Percentiles rank a stretch among this genome's conserved stretches.
phyloP scores from a whole-genome alignment of 2,329 filamentous ascomycete genomes.

The Penicillium sp. region DNA sequence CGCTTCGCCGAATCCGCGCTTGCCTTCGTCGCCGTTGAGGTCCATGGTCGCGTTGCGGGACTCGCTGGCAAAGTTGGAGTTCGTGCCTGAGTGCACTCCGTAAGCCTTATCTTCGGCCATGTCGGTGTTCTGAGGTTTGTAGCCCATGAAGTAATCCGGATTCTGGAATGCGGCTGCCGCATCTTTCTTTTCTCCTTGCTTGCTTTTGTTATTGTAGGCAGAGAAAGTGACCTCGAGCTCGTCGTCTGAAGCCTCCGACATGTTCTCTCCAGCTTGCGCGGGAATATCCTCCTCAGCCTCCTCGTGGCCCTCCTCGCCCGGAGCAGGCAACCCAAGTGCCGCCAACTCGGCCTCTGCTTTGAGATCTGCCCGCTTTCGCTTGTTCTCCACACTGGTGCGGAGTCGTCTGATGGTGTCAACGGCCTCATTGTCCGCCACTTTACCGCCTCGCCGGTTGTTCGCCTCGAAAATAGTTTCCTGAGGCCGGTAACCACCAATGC shows the following conservation, averaged over 20 bases:
- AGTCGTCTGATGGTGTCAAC: conserved; percentile 49
- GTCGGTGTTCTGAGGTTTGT: conserved; percentile 76
- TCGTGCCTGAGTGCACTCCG: conserved; percentile 78
- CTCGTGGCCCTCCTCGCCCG: conserved; percentile 33
- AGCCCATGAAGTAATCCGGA: conserved; percentile 92
- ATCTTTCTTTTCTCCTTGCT: conserved; percentile 49
- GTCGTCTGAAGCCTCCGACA: conserved; percentile 58
- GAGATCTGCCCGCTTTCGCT: conserved; percentile 39
- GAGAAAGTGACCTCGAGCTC: conserved; percentile 70
- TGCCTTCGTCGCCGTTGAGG: conserved; percentile 79
- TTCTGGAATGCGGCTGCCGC: conserved; percentile 65
- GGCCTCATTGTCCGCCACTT: conserved; percentile 66
- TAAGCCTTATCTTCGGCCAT: conserved; percentile 87
- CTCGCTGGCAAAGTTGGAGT: conserved; percentile 76
- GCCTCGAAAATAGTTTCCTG: conserved; percentile 97
- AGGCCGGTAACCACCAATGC: conserved; percentile 83
- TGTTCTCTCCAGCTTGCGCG: conserved; percentile 43
- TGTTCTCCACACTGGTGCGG: conserved; percentile 41
- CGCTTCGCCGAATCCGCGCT: conserved; percentile 71
- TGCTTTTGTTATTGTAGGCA: conserved; percentile 50
- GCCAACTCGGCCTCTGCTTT: conserved; percentile 26
- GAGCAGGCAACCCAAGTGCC: conserved; percentile 26
- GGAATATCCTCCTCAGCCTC: conserved; percentile 40
- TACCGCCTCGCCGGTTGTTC: conserved; percentile 68
- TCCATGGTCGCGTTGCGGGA: conserved; percentile 91